A percentile compares a stretch with the other conserved stretches of the same genome.
Evolutionary conservation across 2,329 filamentous ascomycete species (phyloP).

Genomic region (Neurospora sp.): DNA sequence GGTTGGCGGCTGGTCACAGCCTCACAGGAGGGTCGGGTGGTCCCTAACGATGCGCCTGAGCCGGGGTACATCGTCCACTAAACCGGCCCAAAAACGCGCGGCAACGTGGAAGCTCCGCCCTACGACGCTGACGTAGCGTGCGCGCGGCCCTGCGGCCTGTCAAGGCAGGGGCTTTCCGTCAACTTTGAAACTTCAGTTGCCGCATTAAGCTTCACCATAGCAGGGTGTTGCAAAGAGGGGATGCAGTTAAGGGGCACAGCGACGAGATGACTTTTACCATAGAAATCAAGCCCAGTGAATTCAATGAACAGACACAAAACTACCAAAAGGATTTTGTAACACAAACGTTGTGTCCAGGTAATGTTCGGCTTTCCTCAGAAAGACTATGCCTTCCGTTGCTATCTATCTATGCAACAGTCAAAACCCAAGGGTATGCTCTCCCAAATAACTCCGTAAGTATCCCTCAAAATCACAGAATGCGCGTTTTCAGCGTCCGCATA

Average conservation of each 20-base stretch:
- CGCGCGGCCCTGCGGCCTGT: neutral
- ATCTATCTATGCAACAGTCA: neutral
- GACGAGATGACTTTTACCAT: neutral
- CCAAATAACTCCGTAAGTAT: neutral
- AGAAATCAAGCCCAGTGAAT: neutral
- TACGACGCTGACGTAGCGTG: neutral
- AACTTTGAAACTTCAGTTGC: slow-evolving; percentile 2
- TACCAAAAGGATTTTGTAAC: neutral
- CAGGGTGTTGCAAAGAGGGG: neutral
- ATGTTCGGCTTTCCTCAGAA: neutral
- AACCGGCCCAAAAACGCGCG: neutral
- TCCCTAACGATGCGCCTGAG: neutral
- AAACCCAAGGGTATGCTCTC: neutral
- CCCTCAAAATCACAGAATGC: neutral
- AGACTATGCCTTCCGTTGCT: neutral
- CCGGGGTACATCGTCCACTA: neutral
- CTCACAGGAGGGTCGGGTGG: neutral
- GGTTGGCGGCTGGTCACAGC: neutral
- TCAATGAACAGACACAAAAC: neutral
- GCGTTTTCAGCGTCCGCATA: neutral
- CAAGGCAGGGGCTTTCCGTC: neutral
- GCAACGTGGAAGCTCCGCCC: neutral
- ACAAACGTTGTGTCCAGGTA: neutral
- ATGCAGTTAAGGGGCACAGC: neutral
- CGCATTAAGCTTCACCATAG: neutral